Percentiles rank a stretch among this genome's conserved stretches.
Conservation (phyloP, 1,284 basidiomycete genomes). For the Fomes fomentarius region DNA sequence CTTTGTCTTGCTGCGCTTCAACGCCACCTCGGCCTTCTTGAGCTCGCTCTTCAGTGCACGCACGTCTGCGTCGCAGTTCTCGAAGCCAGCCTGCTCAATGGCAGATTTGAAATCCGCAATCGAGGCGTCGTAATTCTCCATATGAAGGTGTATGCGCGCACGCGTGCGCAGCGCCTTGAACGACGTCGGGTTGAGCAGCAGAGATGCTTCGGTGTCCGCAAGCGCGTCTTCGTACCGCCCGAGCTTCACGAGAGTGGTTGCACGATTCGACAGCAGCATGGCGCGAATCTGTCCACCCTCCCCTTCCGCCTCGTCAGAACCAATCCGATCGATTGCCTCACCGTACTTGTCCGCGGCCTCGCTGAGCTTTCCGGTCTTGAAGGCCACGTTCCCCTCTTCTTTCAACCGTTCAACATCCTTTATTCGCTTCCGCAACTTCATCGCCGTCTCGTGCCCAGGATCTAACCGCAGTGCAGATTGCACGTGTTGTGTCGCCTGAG, state of each 20-base stretch:
- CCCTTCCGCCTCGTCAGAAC: slow-evolving; percentile 64
- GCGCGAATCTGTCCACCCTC: slow-evolving; percentile 79
- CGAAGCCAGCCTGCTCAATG: slow-evolving; percentile 66
- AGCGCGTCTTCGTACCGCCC: slow-evolving; percentile 70
- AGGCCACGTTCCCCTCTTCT: slow-evolving; percentile 82
- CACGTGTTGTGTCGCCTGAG: slow-evolving; percentile 74
- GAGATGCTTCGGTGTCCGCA: slow-evolving; percentile 69
- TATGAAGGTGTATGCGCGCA: slow-evolving; percentile 75
- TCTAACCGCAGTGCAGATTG: slow-evolving; percentile 78
- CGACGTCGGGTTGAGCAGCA: slow-evolving; percentile 64
- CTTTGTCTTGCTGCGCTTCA: slow-evolving; percentile 85
- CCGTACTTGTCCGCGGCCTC: slow-evolving; percentile 74
- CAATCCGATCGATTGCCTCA: slow-evolving; percentile 74
- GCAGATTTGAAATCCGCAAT: slow-evolving; percentile 81
- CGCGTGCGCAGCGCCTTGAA: slow-evolving; percentile 89
- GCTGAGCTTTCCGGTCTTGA: slow-evolving; percentile 64
- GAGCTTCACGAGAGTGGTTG: slow-evolving; percentile 79
- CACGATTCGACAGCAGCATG: slow-evolving; percentile 82
- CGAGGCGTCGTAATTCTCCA: slow-evolving; percentile 75
- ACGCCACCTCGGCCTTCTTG: slow-evolving; percentile 74
- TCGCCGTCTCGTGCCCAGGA: slow-evolving; percentile 75
- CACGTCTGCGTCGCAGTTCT: slow-evolving; percentile 65
- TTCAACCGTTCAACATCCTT: slow-evolving; percentile 83
- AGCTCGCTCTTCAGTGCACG: slow-evolving; percentile 67
- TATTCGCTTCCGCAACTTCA: slow-evolving; percentile 73